Evolutionary conservation across 2,329 filamentous ascomycete species (phyloP).

Genomic region (Xylariaceae sp.): DNA sequence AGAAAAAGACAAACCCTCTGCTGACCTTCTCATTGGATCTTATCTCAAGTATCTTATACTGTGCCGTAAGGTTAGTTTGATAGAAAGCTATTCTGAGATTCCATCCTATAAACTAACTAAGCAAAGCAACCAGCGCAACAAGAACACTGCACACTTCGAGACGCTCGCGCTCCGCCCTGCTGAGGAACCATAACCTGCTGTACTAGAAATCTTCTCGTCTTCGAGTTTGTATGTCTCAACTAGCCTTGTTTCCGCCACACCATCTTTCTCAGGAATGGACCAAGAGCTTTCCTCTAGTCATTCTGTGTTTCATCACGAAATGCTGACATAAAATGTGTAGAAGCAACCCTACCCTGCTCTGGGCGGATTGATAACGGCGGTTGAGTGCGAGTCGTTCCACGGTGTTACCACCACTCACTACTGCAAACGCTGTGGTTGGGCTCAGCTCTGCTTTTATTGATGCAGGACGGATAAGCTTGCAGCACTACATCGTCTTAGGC

Average conservation of each 20-base stretch:
- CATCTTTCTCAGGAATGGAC: neutral
- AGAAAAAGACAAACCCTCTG: neutral
- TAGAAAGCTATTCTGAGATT: no score
- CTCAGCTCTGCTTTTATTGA: constrained; percentile 19
- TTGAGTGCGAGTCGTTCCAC: constrained; percentile 14
- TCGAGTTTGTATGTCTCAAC: constrained; percentile 13
- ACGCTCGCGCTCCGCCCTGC: neutral
- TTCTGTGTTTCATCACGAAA: constrained; percentile 11
- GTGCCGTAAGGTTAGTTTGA: constrained; percentile 4
- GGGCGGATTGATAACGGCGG: constrained; percentile 4
- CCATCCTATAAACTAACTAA: no score
- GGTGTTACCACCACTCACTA: neutral
- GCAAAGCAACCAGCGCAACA: no score
- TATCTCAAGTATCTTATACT: constrained; percentile 1
- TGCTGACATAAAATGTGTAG: constrained; percentile 22
- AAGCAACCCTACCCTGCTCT: constrained; percentile 11
- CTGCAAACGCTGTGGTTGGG: constrained; percentile 3
- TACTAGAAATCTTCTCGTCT: neutral
- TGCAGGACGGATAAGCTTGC: constrained; percentile 27
- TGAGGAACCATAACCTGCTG: neutral
- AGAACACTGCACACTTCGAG: constrained; percentile 1
- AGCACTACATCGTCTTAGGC: constrained; percentile 15
- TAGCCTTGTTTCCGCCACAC: constrained; percentile 1
- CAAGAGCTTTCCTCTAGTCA: neutral
- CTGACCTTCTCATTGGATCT: constrained; percentile 1